Evolutionary conservation across 495 filamentous ascomycete species (phyloP).

Genomic region (Parathielavia hyrcaniae): DNA sequence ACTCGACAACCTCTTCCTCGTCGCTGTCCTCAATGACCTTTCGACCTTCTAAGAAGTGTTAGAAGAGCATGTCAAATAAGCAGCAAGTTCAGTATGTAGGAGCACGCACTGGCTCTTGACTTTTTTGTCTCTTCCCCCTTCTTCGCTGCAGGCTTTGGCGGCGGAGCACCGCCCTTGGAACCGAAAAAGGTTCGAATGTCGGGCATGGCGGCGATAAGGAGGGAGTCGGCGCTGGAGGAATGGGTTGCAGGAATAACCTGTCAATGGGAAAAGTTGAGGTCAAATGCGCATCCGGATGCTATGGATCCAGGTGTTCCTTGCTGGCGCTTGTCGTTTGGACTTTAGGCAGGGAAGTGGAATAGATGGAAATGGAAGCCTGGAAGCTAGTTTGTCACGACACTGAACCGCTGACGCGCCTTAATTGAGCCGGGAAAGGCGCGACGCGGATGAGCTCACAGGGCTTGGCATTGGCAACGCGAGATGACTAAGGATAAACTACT

Average conservation of each 20-base stretch:
- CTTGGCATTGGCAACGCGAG: slow-evolving; percentile 6
- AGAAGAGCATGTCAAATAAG: slow-evolving; percentile 15
- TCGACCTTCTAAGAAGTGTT: slow-evolving; percentile 47
- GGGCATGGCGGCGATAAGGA: slow-evolving; percentile 48
- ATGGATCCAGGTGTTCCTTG: background rate
- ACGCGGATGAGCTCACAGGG: background rate
- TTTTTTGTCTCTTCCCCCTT: slow-evolving; percentile 45
- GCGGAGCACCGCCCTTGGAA: slow-evolving; percentile 46
- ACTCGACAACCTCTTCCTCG: slow-evolving; percentile 54
- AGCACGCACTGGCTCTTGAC: slow-evolving; percentile 34
- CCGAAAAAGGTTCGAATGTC: slow-evolving; percentile 82
- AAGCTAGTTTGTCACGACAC: background rate
- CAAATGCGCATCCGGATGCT: background rate
- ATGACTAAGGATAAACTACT: background rate
- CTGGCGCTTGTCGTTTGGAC: background rate
- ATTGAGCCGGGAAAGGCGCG: background rate
- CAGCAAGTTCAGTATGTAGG: background rate
- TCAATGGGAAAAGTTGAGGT: background rate
- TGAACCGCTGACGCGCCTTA: slow-evolving; percentile 1
- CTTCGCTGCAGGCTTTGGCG: slow-evolving; percentile 45
- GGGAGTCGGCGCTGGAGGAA: background rate
- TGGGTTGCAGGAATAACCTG: background rate
- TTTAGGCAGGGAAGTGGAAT: slow-evolving; percentile 1
- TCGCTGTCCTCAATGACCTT: slow-evolving; percentile 74
- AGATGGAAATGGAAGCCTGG: slow-evolving; percentile 1